Evolutionary conservation across 345 rosid species (phyloP), one percentile per base, ranked within the genome.

Genomic region (Brassica juncea): DNA sequence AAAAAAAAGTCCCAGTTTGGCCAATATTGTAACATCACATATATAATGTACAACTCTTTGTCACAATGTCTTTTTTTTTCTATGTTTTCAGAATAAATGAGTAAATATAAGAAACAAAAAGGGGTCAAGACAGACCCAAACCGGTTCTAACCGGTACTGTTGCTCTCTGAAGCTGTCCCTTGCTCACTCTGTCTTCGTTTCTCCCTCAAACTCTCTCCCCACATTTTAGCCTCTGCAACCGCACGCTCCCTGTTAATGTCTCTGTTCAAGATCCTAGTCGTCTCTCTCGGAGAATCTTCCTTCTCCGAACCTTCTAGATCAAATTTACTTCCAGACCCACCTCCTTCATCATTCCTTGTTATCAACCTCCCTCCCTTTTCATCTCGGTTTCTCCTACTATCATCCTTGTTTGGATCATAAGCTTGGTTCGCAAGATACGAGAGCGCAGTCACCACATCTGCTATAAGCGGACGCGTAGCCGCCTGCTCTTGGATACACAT

Each of bases 401-500:
- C 91, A 8, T 89, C 90, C 79, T 75, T 88, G 75, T 69, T 89
- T 55, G 92, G 90, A 58, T 95, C 97, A 19, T 86, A 93, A 21
- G 83, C 88, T 82, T 95, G 98, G 85, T 91, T 91, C 16, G 95
- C 96, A 76, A 95, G 83, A 85, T 91, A 93, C 2, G 98, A 95
- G 15, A 95, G 96, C 25, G 98, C 97, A 19, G 94, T 93, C 76
- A 94, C 98, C 8, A 94, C 96, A 71, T 94, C 97, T 42, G 94
- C 93, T 5, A 91, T 93, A 7, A 91, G 89, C 28, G 99, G 99
- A 52, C 98, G 97, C n/a, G 93, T 86, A 5, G 97, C 96, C 16
- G 98, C 98, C 86, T 94, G 91, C 65, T 94, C 98, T 82, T 94
- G 99, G 39, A 91, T 91, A 86, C 99, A 94, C 98, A 94, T 91